Conservation (phyloP, 768 basidiomycete species). For the Hortiboletus flavorubellus region DNA sequence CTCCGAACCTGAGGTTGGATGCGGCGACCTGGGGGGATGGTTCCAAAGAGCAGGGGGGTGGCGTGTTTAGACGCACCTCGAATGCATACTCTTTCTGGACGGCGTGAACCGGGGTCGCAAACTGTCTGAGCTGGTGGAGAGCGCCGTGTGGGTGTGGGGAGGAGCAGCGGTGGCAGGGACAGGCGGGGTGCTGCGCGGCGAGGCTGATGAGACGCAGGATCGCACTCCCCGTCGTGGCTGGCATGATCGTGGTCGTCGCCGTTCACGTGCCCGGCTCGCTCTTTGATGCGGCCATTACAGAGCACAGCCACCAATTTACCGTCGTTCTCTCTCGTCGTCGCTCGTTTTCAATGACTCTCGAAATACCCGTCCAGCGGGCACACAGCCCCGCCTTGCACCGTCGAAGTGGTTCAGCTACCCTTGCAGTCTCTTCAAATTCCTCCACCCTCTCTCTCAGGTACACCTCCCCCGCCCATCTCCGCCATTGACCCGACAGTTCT, state of each 20-base stretch:
- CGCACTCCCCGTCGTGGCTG: conserved; percentile 49
- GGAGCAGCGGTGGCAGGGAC: conserved; percentile 76
- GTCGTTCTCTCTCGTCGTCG: background rate
- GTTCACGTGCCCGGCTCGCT: conserved; percentile 2
- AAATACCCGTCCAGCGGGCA: conserved; percentile 45
- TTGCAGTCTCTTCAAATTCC: conserved; percentile 19
- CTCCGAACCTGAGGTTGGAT: conserved; percentile 83
- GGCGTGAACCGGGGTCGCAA: conserved; percentile 72
- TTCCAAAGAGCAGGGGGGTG: background rate
- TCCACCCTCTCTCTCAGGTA: conserved; percentile 24
- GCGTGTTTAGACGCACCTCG: conserved; percentile 48
- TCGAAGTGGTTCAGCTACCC: conserved; percentile 33
- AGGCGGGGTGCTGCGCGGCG: conserved; percentile 66
- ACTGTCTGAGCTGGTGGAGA: conserved; percentile 61
- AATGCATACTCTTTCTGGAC: conserved; percentile 90
- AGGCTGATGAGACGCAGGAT: conserved; percentile 71
- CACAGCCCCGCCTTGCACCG: conserved; percentile 35
- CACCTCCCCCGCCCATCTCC: background rate
- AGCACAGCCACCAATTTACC: conserved; percentile 18
- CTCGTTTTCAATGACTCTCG: conserved; percentile 37
- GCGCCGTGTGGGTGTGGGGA: conserved; percentile 33
- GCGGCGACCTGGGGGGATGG: conserved; percentile 64
- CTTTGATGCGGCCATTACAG: background rate
- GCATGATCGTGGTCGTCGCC: conserved; percentile 26
- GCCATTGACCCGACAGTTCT: conserved; percentile 12